Conservation (phyloP, 1,284 basidiomycete species). For the Xerocomus minutiporus region DNA sequence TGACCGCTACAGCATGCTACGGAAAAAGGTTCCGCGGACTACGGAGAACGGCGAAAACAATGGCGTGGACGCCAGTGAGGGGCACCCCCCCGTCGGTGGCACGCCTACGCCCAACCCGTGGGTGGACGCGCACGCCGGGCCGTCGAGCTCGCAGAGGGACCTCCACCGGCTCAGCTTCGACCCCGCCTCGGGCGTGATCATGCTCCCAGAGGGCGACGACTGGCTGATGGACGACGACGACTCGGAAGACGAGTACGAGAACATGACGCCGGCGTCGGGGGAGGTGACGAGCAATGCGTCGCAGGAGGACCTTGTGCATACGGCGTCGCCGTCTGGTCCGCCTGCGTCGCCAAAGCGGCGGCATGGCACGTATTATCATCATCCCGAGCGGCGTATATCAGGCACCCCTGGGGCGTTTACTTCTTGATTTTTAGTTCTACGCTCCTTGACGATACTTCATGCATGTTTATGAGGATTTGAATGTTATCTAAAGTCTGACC, state of each 20-base stretch:
- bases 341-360: slow-evolving; percentile 30
- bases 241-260: too few relatives aligned
- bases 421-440: slow-evolving; percentile 9
- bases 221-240: slow-evolving; percentile 55
- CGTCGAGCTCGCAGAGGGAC: slow-evolving; percentile 14
- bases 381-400: slow-evolving; percentile 30
- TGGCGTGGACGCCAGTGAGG: slow-evolving; percentile 6
- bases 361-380: slow-evolving; percentile 31
- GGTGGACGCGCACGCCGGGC: slow-evolving; percentile 37
- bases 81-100: slow-evolving; percentile 13
- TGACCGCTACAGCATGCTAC: slow-evolving; percentile 55
- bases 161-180: slow-evolving; percentile 72
- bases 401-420: slow-evolving; percentile 28
- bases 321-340: slow-evolving; percentile 1
- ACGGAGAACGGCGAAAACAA: slow-evolving; percentile 12
- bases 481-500: neutral
- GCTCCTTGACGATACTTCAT: neutral
- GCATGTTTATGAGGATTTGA: neutral
- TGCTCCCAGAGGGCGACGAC: slow-evolving; percentile 71
- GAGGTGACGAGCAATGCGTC: slow-evolving; percentile 18
- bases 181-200: slow-evolving; percentile 76
- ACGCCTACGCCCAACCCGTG: slow-evolving; percentile 46
- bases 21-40: slow-evolving; percentile 32
- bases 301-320: slow-evolving; percentile 21
- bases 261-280: slow-evolving; percentile 15